Evolutionary conservation across 139 green algal species (phyloP), one percentile per base, ranked within the genome.

Genomic region (Astrephomene gubernaculifera): DNA sequence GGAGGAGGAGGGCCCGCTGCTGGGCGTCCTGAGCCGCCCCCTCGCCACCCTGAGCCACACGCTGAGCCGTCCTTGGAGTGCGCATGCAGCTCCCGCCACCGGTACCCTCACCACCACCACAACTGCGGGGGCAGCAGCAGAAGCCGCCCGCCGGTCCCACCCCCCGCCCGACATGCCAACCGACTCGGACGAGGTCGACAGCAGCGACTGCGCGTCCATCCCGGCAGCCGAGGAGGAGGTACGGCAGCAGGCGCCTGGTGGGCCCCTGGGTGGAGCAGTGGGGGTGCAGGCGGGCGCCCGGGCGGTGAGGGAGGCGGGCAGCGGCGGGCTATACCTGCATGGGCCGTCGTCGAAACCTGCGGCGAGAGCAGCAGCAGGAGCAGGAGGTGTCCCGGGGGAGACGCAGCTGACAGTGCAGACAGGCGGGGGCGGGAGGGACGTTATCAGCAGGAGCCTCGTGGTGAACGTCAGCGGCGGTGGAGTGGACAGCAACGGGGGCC

Each of bases 161-260:
- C 12, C 49, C 17, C 14, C 49, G 14, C 49, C 49, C 14, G 10
- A 21, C 60, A 68, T 25, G 22, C 24, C 25, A 21, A 68, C 63
- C 63, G 41, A n/a, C 27, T 10, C 63, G 31, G 63, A n/a, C 63
- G 63, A n/a, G 12, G 9, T 31, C 17, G 33, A n/a, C 63, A 31
- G 31, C 7, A 9, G 31, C 63, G 7, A 41, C 27, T 43, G 8
- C 4, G 31, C 63, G 63, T 41, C 33, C 63, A 71, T 19, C 63
- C 63, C n/a, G n/a, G n/a, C n/a, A n/a, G n/a, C n/a, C n/a, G n/a
- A n/a, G n/a, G n/a, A n/a, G 22, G 31, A 44, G 7, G 17, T 31
- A 5, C 63, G 31, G 63, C 63, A 71, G 63, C n/a, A n/a, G n/a
- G n/a, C n/a, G 63, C 63, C 63, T 71, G 63, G 63, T 44, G 31